These are phyloP conservation scores for Rhizopus delemar DNA, from an alignment of 371 early-diverging fungal species.

Conservation along the genomic window DNA sequence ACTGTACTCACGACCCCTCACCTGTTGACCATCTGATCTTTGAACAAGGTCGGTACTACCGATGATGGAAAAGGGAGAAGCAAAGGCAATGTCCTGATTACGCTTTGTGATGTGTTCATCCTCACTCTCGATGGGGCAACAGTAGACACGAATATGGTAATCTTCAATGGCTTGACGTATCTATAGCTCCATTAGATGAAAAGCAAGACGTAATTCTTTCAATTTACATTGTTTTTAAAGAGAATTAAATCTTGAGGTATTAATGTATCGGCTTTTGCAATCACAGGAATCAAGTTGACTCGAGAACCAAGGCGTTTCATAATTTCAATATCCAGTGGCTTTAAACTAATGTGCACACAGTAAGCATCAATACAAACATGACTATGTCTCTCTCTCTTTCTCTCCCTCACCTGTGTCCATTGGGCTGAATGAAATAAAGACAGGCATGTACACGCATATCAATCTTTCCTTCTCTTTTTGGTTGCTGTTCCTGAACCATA, in stretches of 20 bases:
- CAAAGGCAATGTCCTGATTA: conserved; percentile 78
- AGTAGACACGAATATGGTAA: conserved; percentile 76
- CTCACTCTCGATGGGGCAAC: conserved; percentile 81
- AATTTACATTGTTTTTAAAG: conserved; percentile 71
- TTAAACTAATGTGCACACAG: conserved; percentile 60
- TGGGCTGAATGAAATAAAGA: conserved; percentile 90
- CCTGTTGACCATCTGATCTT: conserved; percentile 72
- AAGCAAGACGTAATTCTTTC: neutral
- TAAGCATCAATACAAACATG: conserved; percentile 40
- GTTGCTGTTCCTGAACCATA: conserved; percentile 72
- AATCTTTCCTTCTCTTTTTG: conserved; percentile 54
- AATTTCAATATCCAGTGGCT: conserved; percentile 90
- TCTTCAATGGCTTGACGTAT: conserved; percentile 70
- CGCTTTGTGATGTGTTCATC: conserved; percentile 75
- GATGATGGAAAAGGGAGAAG: conserved; percentile 95
- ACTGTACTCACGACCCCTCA: conserved; percentile 86
- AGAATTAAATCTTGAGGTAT: conserved; percentile 76
- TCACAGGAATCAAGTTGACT: conserved; percentile 87
- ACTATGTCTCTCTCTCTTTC: neutral
- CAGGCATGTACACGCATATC: conserved; percentile 87
- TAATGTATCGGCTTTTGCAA: conserved; percentile 71
- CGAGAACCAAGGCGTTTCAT: conserved; percentile 84
- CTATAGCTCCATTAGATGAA: neutral
- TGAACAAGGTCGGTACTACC: conserved; percentile 83
- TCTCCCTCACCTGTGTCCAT: conserved; percentile 73